phyloP scores from a whole-genome alignment of 2,329 filamentous ascomycete genomes.

The Calonectria crousiana region DNA sequence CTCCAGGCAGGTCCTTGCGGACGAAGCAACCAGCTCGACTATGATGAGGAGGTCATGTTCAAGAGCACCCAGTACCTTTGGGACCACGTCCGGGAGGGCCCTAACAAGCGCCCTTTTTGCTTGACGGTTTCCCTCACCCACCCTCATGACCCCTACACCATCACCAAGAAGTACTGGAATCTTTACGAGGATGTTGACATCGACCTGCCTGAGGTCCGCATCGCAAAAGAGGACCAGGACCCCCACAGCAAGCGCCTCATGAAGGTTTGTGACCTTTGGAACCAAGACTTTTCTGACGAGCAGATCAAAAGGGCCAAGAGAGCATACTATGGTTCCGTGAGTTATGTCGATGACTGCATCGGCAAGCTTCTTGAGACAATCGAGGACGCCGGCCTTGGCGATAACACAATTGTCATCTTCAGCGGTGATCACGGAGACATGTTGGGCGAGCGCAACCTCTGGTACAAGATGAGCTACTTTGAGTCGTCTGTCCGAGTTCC shows the following conservation, averaged over 20 bases:
- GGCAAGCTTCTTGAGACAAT: constrained; percentile 84
- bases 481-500: constrained; percentile 92
- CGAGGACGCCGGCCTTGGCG: constrained; percentile 81
- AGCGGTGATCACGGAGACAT: constrained; percentile 96
- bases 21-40: constrained; percentile 94
- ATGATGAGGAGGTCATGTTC: constrained; percentile 96
- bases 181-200: constrained; percentile 91
- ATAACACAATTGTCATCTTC: constrained; percentile 93
- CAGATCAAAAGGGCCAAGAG: constrained; percentile 87
- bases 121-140: constrained; percentile 94
- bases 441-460: constrained; percentile 91
- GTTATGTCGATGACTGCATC: constrained; percentile 93
- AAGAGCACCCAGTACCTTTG: constrained; percentile 90
- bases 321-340: constrained; percentile 93
- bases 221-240: constrained; percentile 86
- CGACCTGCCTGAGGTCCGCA: constrained; percentile 80
- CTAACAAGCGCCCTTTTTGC: constrained; percentile 81
- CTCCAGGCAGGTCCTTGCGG: constrained; percentile 90
- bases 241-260: constrained; percentile 88
- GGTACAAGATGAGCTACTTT: constrained; percentile 99
- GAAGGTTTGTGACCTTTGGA: constrained; percentile 88
- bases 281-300: constrained; percentile 84
- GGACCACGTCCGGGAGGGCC: constrained; percentile 87
- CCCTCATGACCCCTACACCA: constrained; percentile 95
- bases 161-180: constrained; percentile 94